These are phyloP conservation scores for Lactifluus volemus DNA, from an alignment of 768 basidiomycete species.

Conservation along the genomic window DNA sequence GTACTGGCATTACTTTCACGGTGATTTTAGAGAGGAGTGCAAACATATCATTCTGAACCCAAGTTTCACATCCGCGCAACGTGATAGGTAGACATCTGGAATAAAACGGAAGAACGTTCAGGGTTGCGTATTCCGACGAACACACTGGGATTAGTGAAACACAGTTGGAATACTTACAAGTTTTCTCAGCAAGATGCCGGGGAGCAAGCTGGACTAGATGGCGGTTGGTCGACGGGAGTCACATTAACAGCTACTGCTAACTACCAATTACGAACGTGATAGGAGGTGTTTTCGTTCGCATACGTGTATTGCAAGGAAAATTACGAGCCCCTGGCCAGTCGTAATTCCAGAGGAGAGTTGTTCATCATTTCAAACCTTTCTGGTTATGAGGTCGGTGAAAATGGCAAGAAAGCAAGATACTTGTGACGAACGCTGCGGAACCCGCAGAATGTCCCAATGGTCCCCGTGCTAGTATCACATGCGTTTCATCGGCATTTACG, in stretches of 20 bases:
- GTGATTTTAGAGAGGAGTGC: background rate
- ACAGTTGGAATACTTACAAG: too few species aligned
- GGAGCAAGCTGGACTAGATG: background rate
- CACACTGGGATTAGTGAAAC: too few species aligned
- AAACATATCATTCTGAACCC: background rate
- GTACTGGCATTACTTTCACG: background rate
- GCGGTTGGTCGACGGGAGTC: background rate
- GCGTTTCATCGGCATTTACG: background rate
- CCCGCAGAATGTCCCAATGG: background rate
- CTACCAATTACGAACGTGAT: background rate
- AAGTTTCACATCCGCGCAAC: background rate
- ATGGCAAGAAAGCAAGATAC: background rate
- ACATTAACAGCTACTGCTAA: too few species aligned
- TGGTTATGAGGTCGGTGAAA: background rate
- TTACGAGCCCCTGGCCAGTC: background rate
- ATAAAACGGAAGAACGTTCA: background rate
- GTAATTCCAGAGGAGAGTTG: background rate
- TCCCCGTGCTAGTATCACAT: background rate
- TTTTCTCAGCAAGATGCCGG: background rate
- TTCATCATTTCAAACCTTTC: background rate
- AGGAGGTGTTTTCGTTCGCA: background rate
- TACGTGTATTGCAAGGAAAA: background rate
- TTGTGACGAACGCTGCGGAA: background rate
- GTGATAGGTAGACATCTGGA: background rate
- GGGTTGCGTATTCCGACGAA: too few species aligned